Percentiles rank a stretch among this genome's conserved stretches.
Conservation (phyloP, 2,329 filamentous ascomycete species). For the Fonsecaea pedrosoi region DNA sequence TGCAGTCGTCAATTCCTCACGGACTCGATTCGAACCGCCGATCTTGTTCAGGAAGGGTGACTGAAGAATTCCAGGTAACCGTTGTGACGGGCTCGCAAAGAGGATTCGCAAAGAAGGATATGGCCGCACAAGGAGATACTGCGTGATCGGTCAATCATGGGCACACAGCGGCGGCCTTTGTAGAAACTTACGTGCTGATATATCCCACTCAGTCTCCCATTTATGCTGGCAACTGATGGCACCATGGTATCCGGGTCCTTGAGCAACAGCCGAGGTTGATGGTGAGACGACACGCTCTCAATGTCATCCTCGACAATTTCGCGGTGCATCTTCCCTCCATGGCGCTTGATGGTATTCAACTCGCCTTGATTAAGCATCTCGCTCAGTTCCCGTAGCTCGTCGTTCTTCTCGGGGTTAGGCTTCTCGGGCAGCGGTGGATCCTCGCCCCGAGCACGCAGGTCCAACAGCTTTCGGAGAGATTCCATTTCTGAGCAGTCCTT, state of each 20-base stretch:
- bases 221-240: conserved; percentile 42
- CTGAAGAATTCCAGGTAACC: conserved; percentile 71
- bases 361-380: conserved; percentile 75
- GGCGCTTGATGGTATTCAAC: conserved; percentile 67
- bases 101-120: conserved; percentile 70
- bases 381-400: conserved; percentile 69
- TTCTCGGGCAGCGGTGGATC: conserved; percentile 39
- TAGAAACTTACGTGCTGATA: conserved; percentile 62
- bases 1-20: conserved; percentile 63
- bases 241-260: conserved; percentile 50
- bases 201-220: conserved; percentile 57
- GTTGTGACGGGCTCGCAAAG: conserved; percentile 71
- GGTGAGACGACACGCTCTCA: conserved; percentile 39
- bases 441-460: conserved; percentile 44
- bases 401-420: conserved; percentile 51
- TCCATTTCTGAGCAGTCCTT: conserved; percentile 71
- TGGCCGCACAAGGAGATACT: conserved; percentile 59
- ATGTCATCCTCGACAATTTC: conserved; percentile 55
- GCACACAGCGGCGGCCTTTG: neutral
- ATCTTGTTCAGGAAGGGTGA: conserved; percentile 57
- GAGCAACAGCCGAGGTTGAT: conserved; percentile 56
- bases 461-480: conserved; percentile 60
- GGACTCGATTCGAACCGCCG: conserved; percentile 58
- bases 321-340: conserved; percentile 69
- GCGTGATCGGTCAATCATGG: conserved; percentile 18